Evolutionary conservation across 2,329 filamentous ascomycete genomes (phyloP).

Genomic region (Teratosphaeria destructans): DNA sequence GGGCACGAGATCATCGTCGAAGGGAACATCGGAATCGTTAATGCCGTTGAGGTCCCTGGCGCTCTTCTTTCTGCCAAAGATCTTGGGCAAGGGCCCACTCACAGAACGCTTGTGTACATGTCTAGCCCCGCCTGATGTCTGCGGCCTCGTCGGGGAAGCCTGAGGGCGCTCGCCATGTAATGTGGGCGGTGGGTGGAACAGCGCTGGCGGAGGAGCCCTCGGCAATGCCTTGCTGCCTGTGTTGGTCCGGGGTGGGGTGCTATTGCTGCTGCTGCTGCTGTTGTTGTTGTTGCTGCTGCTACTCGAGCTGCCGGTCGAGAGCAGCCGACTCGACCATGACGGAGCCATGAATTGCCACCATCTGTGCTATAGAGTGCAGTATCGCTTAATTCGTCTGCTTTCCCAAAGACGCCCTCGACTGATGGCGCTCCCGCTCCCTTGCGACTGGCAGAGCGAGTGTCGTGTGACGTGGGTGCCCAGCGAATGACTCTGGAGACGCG

Average conservation of each 20-base stretch:
- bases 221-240: slow-evolving; percentile 14
- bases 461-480: background rate
- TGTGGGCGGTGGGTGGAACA: slow-evolving; percentile 11
- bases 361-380: background rate
- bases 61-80: slow-evolving; percentile 51
- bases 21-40: slow-evolving; percentile 23
- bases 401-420: background rate
- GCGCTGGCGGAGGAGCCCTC: slow-evolving; percentile 7
- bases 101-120: slow-evolving; percentile 48
- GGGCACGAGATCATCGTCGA: slow-evolving; percentile 37
- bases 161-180: slow-evolving; percentile 13
- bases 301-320: slow-evolving; percentile 14
- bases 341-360: slow-evolving; percentile 17
- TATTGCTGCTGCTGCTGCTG: slow-evolving; percentile 4
- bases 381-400: background rate
- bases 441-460: background rate
- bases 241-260: slow-evolving; percentile 7
- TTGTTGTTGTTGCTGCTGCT: slow-evolving; percentile 1
- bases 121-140: slow-evolving; percentile 8
- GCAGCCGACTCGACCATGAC: slow-evolving; percentile 23
- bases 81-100: slow-evolving; percentile 68
- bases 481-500: background rate
- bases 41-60: slow-evolving; percentile 30
- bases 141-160: slow-evolving; percentile 12
- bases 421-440: background rate